These are phyloP conservation scores for Lecanosticta acicola DNA, from an alignment of 2,329 filamentous ascomycete species.

Conservation along the genomic window DNA sequence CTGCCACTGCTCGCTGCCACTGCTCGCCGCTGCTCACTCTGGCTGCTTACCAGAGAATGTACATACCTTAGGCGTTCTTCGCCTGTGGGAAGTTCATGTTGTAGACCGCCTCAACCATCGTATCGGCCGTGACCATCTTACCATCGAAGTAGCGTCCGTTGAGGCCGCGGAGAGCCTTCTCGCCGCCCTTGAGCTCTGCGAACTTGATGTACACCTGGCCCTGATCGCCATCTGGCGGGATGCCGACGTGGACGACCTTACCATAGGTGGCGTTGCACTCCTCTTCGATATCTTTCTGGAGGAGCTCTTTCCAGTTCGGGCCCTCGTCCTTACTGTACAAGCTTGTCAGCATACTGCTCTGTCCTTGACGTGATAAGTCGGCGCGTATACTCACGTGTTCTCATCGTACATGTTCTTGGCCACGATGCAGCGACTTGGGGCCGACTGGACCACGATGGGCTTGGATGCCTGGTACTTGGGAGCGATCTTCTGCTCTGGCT, in stretches of 20 bases:
- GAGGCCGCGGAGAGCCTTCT: conserved; percentile 95
- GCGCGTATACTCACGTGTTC: conserved; percentile 63
- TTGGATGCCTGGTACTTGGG: conserved; percentile 41
- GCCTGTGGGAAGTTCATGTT: conserved; percentile 42
- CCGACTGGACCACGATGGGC: conserved; percentile 73
- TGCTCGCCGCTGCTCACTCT: background rate
- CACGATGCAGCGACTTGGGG: conserved; percentile 88
- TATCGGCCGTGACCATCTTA: conserved; percentile 85
- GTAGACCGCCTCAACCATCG: conserved; percentile 98
- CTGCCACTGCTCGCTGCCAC: background rate
- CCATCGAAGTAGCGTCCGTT: conserved; percentile 96
- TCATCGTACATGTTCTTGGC: conserved; percentile 95
- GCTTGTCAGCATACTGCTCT: too few species aligned
- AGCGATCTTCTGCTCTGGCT: conserved; percentile 65
- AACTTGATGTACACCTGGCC: conserved; percentile 99
- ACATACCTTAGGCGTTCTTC: conserved; percentile 17
- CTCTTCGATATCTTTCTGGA: conserved; percentile 87
- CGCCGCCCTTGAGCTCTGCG: conserved; percentile 86
- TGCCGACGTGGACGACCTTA: conserved; percentile 83
- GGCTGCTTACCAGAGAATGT: background rate
- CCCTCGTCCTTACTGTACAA: too few species aligned
- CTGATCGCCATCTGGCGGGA: conserved; percentile 81
- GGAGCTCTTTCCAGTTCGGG: conserved; percentile 68
- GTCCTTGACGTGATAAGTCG: too few species aligned
- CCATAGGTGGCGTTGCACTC: conserved; percentile 96